A percentile compares a stretch with the other conserved stretches of the same genome.
These are phyloP conservation scores for Cladophialophora yegresii DNA, from an alignment of 2,329 filamentous ascomycete species.

Conservation along the genomic window DNA sequence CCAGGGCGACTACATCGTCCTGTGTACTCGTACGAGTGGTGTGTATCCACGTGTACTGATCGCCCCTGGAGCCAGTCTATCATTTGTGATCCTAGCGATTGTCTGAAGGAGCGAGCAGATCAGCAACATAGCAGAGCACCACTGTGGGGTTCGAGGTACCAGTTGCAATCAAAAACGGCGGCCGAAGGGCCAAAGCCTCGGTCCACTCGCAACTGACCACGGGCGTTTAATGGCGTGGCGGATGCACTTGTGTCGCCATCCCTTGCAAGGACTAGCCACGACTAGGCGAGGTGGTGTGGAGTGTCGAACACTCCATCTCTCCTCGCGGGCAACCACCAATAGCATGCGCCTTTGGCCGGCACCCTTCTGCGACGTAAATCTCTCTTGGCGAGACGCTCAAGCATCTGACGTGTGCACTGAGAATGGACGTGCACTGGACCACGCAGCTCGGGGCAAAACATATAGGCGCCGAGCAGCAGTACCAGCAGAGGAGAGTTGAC, in stretches of 20 bases:
- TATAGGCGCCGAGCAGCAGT: slow-evolving; percentile 4
- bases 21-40: too few species aligned
- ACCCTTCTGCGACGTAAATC: neutral
- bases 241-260: slow-evolving; percentile 18
- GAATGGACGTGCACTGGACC: slow-evolving; percentile 24
- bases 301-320: neutral
- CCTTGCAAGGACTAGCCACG: slow-evolving; percentile 1
- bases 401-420: slow-evolving; percentile 33
- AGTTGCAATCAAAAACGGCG: neutral
- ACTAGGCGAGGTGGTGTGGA: neutral
- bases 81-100: too few species aligned
- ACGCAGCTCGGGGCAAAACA: slow-evolving; percentile 6
- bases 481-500: neutral
- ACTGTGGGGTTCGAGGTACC: too few species aligned
- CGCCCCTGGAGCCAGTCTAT: too few species aligned
- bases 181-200: neutral
- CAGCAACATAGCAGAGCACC: neutral
- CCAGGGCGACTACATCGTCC: too few species aligned
- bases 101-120: neutral
- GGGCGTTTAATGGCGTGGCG: slow-evolving; percentile 15
- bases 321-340: slow-evolving; percentile 11
- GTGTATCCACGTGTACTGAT: too few species aligned
- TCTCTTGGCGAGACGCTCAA: slow-evolving; percentile 20
- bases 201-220: slow-evolving; percentile 4
- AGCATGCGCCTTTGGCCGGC: slow-evolving; percentile 1